phyloP scores from a whole-genome alignment of 2,329 filamentous ascomycete genomes.

The Microascus cirrosus region DNA sequence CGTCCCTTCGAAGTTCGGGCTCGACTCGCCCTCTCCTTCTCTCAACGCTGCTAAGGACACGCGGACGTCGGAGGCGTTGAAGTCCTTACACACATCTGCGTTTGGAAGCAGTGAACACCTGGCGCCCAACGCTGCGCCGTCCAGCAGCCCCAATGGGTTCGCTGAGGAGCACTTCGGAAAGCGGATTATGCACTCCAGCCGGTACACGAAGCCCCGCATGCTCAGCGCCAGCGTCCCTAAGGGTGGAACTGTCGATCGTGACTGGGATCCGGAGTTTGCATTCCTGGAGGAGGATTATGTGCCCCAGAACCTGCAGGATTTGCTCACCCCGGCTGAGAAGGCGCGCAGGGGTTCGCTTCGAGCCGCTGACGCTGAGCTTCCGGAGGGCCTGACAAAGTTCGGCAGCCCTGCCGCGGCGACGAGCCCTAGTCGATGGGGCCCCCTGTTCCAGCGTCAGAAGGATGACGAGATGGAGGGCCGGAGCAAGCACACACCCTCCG shows the following conservation, averaged over 20 bases:
- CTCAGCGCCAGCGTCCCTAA: constrained; percentile 59
- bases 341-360: constrained; percentile 50
- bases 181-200: constrained; percentile 59
- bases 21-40: constrained; percentile 75
- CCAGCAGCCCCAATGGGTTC: constrained; percentile 39
- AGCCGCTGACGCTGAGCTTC: constrained; percentile 38
- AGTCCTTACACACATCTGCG: constrained; percentile 54
- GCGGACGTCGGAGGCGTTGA: constrained; percentile 52
- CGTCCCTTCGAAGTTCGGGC: constrained; percentile 80
- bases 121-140: constrained; percentile 24
- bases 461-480: constrained; percentile 30
- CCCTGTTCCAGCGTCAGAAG: constrained; percentile 48
- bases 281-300: constrained; percentile 81
- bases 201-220: constrained; percentile 56
- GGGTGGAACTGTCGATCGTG: constrained; percentile 46
- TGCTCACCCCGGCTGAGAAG: constrained; percentile 57
- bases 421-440: constrained; percentile 51
- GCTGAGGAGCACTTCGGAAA: constrained; percentile 55
- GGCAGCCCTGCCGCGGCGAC: constrained; percentile 46
- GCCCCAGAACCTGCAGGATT: constrained; percentile 57
- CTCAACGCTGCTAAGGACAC: constrained; percentile 50
- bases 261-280: constrained; percentile 59
- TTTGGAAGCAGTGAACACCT: constrained; percentile 58
- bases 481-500: constrained; percentile 32
- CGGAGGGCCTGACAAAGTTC: constrained; percentile 37